Evolutionary conservation across 345 rosid genomes (phyloP), one percentile per base, ranked within the genome.

Genomic region (Crucihimalaya himalaica): DNA sequence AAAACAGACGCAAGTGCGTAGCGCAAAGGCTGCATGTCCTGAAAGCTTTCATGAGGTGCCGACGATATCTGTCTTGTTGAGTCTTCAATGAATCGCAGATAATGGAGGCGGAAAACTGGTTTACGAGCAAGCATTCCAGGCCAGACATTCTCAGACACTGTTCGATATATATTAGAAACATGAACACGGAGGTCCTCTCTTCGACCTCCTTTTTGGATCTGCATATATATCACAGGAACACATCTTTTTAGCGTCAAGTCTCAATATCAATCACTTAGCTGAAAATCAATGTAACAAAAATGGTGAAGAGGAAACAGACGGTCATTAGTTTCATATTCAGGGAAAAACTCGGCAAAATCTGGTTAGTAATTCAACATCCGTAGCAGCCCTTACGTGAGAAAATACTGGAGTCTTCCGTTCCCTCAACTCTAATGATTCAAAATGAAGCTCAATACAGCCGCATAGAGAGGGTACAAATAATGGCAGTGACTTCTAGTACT

Each of bases 131-230:
- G 81, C 92, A 86, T 83, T 68, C 98, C 94, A 70, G 98, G 99
- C 99, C 99, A 95, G 79, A 95, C 83, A 78, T 85, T 88, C 83
- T 95, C 99, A 66, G 99, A 88, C 72, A 95, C 89, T 55, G 87
- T 86, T 35, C 94, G 90, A 72, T 90, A 95, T 73, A 95, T 95
- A 79, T 86, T 95, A 46, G 98, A 96, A 47, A 92, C 84, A 75
- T 92, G 96, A 29, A 77, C 74, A 23, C 96, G 96, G 59, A 95
- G 92, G 73, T 95, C 99, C 77, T 95, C 99, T 52, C 97, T 92
- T 28, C 99, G 98, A 76, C 85, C 81, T 70, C 86, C 82, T 79
- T 88, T 95, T 74, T 90, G 98, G 81, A 85, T 84, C 97, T 95
- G 91, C 82, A 78, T 59, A 46, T 73, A 70, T 54, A 73, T 62